Percentiles rank a stretch among this genome's conserved stretches.
Conservation (phyloP, 768 basidiomycete species). For the Panaeolus papilionaceus region DNA sequence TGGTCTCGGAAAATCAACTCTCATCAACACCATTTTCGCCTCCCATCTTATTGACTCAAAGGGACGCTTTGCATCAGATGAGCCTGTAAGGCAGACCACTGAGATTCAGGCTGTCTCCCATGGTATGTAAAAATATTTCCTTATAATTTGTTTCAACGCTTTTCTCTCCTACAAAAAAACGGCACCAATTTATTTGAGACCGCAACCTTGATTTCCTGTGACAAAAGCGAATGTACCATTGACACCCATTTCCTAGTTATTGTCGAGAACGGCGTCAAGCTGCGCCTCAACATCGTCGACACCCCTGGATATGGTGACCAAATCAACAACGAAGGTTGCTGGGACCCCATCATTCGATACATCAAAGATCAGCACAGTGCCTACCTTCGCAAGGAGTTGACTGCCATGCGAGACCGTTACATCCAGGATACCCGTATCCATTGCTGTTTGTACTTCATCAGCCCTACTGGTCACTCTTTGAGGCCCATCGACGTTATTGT, state of each 20-base stretch:
- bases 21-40: conserved; percentile 99
- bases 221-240: not conserved
- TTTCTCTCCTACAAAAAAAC: not conserved
- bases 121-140: conserved; percentile 58
- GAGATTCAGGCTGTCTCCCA: conserved; percentile 96
- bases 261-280: conserved; percentile 93
- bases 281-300: conserved; percentile 97
- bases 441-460: conserved; percentile 98
- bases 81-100: conserved; percentile 93
- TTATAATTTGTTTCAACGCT: not conserved
- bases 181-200: not conserved
- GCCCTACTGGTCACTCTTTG: conserved; percentile 96
- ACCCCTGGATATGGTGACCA: conserved; percentile 99
- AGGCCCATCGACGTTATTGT: conserved; percentile 98
- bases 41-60: conserved; percentile 98
- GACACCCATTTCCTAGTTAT: conserved; percentile 64
- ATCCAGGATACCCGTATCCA: conserved; percentile 99
- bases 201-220: conserved; percentile 7
- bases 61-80: conserved; percentile 87
- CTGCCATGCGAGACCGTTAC: conserved; percentile 97
- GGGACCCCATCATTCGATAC: conserved; percentile 99
- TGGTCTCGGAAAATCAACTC: conserved; percentile 96
- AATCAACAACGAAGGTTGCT: conserved; percentile 99
- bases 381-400: conserved; percentile 98
- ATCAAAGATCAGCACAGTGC: conserved; percentile 99